These are phyloP conservation scores for Zymoseptoria tritici DNA, from an alignment of 2,329 filamentous ascomycete genomes.

Conservation along the genomic window DNA sequence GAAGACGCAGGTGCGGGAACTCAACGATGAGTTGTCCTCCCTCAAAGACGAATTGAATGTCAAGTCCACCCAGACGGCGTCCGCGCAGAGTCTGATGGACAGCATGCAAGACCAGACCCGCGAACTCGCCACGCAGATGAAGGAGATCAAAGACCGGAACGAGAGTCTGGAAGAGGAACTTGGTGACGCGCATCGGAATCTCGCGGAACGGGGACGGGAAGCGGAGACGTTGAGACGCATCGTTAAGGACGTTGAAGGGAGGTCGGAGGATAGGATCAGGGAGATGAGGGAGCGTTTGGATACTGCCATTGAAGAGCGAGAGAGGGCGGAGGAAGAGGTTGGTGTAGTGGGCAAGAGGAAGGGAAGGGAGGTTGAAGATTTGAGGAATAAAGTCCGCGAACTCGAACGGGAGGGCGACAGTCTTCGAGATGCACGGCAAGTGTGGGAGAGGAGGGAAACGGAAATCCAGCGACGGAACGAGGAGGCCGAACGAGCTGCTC, in stretches of 20 bases:
- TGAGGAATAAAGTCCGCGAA: constrained; percentile 70
- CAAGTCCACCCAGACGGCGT: constrained; percentile 77
- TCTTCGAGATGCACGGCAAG: constrained; percentile 67
- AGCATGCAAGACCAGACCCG: constrained; percentile 90
- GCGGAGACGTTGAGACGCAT: constrained; percentile 90
- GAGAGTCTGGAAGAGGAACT: constrained; percentile 90
- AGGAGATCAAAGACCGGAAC: constrained; percentile 72
- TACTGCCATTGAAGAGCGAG: constrained; percentile 83
- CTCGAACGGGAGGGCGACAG: constrained; percentile 69
- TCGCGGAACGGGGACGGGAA: constrained; percentile 82
- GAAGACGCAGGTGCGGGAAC: constrained; percentile 63
- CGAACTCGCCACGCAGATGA: constrained; percentile 84
- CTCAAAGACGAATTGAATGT: constrained; percentile 75
- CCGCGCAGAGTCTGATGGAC: constrained; percentile 74
- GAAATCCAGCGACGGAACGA: constrained; percentile 68
- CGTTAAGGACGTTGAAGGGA: constrained; percentile 75
- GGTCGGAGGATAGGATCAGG: constrained; percentile 71
- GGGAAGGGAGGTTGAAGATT: constrained; percentile 77
- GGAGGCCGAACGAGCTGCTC: constrained; percentile 65
- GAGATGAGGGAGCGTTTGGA: constrained; percentile 89
- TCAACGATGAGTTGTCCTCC: constrained; percentile 59
- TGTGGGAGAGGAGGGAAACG: constrained; percentile 64
- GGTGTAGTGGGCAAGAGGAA: constrained; percentile 67
- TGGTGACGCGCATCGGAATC: constrained; percentile 74
- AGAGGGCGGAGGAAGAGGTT: constrained; percentile 85